Base-by-base conservation (phyloP, 2,329 filamentous ascomycete genomes). In the Fusarium annulatum region DNA sequence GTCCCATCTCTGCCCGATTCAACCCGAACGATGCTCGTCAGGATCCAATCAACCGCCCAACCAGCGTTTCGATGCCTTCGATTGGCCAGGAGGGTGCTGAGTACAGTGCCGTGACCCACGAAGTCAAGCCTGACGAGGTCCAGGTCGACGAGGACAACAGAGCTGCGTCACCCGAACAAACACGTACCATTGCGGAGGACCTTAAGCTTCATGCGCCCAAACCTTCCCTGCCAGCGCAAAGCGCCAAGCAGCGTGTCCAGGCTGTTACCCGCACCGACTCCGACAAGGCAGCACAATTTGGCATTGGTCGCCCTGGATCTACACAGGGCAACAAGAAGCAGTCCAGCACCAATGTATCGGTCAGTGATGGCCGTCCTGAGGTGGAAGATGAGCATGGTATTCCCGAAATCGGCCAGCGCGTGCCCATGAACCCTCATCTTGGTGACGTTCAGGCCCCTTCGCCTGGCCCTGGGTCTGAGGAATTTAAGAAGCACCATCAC, bases 371-470 rank as follows among this genome's bases (percentile, higher is more conserved):
- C 51, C 83, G 82, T 28, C 76, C 78, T 45, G 84, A 91, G 72
- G 79, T 84, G 45, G 92, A 92, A 23, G 93, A 96, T 51, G 93
- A 96, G 73, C 91, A 95, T 62, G 96, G 95, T 28, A 97, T 98
- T 77, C 95, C 95, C 5, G 94, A 97, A 80, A 96, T 98, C 75
- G 96, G 96, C 53, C 90, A 94, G 78, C 93, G 95, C 79, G 96
- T 99, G 43, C 96, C 96, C 56, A 96, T 99, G 94, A 93, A 96
- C 80, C 93, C 92, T 60, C 90, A 96, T 80, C 94, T 96, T 48
- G 96, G 96, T 70, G 96, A 98, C 80, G 96, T 98, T 15, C 96
- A 99, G 84, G 96, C 96, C 19, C 96, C 96, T 5, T 96, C 95
- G 5, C 95, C 95, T 3, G 89, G 91, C 5, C 92, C 91, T 14